A percentile compares a stretch with the other conserved stretches of the same genome.
phyloP scores from a whole-genome alignment of 441 rosid species.

The California macrophylla region DNA sequence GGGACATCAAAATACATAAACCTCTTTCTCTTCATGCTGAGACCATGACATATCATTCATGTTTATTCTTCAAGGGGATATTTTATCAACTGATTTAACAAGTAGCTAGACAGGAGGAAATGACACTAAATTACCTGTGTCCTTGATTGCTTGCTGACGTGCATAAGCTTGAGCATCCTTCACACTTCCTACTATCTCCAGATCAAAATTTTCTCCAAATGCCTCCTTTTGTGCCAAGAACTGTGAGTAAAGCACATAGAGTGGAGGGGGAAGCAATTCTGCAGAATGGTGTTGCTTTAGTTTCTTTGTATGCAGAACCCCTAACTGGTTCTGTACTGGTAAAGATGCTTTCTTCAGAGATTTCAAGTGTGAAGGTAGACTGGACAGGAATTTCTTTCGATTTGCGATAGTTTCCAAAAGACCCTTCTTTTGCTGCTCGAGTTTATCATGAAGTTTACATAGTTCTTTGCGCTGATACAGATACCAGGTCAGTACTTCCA shows the following conservation, averaged over 20 bases:
- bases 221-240: constrained; percentile 78
- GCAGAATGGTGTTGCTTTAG: constrained; percentile 68
- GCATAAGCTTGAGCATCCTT: constrained; percentile 72
- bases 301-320: constrained; percentile 58
- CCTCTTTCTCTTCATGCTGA: not conserved
- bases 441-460: constrained; percentile 54
- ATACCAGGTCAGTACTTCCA: not conserved
- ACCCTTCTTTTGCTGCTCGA: constrained; percentile 59
- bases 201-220: constrained; percentile 58
- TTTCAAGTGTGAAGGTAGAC: constrained; percentile 76
- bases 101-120: not conserved
- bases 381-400: constrained; percentile 71
- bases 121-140: constrained; percentile 35
- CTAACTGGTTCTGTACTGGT: constrained; percentile 80
- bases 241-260: constrained; percentile 72
- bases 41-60: not conserved
- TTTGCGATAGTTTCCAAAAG: constrained; percentile 65
- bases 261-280: constrained; percentile 86
- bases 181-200: constrained; percentile 66
- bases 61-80: not conserved
- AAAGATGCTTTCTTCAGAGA: constrained; percentile 81
- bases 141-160: constrained; percentile 61
- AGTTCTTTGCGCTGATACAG: constrained; percentile 62
- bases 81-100: not conserved
- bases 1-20: constrained; percentile 19